Evolutionary conservation across 371 early-diverging fungal genomes (phyloP).

Genomic region (Vavraia culicis): DNA sequence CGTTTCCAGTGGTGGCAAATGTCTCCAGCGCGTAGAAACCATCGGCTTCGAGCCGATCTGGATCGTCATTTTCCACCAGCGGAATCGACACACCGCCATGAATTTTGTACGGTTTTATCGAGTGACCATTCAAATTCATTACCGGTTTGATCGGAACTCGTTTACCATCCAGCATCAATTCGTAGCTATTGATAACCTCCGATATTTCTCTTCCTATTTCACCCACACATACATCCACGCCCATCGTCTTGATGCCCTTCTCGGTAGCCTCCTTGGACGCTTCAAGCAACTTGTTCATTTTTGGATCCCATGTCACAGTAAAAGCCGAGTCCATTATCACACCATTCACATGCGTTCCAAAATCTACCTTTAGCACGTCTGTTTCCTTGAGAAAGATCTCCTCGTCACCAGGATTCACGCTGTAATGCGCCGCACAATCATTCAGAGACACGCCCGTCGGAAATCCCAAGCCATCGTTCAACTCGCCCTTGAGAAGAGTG

Average conservation of each 20-base stretch:
- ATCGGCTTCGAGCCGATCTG: slow-evolving; percentile 78
- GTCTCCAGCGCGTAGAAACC: slow-evolving; percentile 94
- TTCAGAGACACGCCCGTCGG: slow-evolving; percentile 93
- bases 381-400: slow-evolving; percentile 59
- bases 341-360: slow-evolving; percentile 87
- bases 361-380: slow-evolving; percentile 94
- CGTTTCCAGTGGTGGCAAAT: slow-evolving; percentile 89
- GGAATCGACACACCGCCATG: slow-evolving; percentile 91
- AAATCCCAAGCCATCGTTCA: slow-evolving; percentile 61
- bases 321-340: slow-evolving; percentile 92
- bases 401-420: slow-evolving; percentile 81
- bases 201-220: slow-evolving; percentile 90
- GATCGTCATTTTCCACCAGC: slow-evolving; percentile 60
- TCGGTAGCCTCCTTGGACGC: slow-evolving; percentile 89
- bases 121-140: slow-evolving; percentile 86
- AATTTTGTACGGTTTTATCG: slow-evolving; percentile 73
- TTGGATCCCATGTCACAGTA: slow-evolving; percentile 74
- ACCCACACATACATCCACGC: slow-evolving; percentile 77
- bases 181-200: slow-evolving; percentile 90
- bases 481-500: slow-evolving; percentile 59
- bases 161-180: slow-evolving; percentile 75
- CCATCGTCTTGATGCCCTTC: slow-evolving; percentile 73
- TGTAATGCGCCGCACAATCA: slow-evolving; percentile 93
- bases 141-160: slow-evolving; percentile 65
- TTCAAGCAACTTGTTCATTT: slow-evolving; percentile 60